Evolutionary conservation across 2,329 filamentous ascomycete species (phyloP).

Genomic region (Diaporthe longicolla): DNA sequence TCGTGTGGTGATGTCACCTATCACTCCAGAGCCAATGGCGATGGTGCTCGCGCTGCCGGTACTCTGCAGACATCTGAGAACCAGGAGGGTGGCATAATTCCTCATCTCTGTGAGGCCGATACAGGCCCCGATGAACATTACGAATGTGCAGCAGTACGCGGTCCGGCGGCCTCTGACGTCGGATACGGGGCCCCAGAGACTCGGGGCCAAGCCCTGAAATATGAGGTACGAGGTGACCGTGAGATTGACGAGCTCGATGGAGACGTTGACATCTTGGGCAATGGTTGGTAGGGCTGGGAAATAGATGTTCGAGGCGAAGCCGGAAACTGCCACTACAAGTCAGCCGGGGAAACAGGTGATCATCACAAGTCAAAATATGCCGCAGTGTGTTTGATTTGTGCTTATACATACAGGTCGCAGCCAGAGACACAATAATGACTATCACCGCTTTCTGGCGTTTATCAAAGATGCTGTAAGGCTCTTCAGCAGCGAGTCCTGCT

Average conservation of each 20-base stretch:
- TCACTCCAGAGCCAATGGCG: constrained; percentile 69
- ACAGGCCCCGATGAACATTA: constrained; percentile 67
- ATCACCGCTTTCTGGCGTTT: not conserved
- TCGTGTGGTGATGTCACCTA: constrained; percentile 74
- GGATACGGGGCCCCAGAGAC: constrained; percentile 63
- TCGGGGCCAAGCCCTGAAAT: constrained; percentile 71
- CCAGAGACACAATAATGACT: constrained; percentile 11
- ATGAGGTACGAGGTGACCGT: constrained; percentile 71
- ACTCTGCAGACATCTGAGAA: constrained; percentile 69
- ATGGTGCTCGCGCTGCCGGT: constrained; percentile 72
- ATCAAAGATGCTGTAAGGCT: constrained; percentile 8
- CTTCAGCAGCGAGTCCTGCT: not conserved
- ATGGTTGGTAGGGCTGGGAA: constrained; percentile 66
- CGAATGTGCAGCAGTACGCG: constrained; percentile 67
- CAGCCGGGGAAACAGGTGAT: not conserved
- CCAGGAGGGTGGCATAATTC: constrained; percentile 64
- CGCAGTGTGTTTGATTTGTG: accelerated
- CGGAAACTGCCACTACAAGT: not conserved
- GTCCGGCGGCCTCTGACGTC: constrained; percentile 68
- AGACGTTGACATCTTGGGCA: constrained; percentile 63
- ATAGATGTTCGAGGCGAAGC: constrained; percentile 59
- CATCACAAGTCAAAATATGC: not conserved
- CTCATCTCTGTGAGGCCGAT: constrained; percentile 66
- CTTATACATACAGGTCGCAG: not conserved
- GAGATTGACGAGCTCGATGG: constrained; percentile 60